Evolutionary conservation across 78 protist genomes (phyloP).

Genomic region (Thecamonas trahens): DNA sequence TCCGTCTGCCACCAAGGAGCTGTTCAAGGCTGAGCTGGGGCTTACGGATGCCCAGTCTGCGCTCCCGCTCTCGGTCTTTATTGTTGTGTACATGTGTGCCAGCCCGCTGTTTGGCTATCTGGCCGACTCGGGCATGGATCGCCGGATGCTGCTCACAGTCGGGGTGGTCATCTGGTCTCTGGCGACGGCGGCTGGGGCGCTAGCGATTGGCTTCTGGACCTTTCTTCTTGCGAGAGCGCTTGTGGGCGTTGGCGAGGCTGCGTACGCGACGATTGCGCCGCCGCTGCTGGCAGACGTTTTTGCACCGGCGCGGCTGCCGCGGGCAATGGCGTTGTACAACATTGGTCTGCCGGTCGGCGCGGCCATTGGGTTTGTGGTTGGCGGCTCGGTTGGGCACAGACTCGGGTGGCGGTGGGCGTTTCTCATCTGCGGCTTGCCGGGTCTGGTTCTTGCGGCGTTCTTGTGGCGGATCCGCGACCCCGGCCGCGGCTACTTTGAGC

Average conservation of each 20-base stretch:
- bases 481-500: too few species aligned
- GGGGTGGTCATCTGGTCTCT: slow-evolving; percentile 1
- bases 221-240: not conserved
- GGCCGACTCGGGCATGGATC: not conserved
- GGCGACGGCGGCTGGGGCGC: not conserved
- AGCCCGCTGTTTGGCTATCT: not conserved
- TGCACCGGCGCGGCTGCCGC: not conserved
- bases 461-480: not conserved
- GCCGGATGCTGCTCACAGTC: not conserved
- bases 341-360: slow-evolving; percentile 3
- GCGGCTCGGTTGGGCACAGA: not conserved
- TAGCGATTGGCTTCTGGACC: not conserved
- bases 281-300: not conserved
- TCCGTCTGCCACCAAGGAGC: slow-evolving; percentile 4
- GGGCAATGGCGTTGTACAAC: not conserved
- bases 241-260: slow-evolving; percentile 1
- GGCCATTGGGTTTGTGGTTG: not conserved
- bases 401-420: slow-evolving; percentile 1
- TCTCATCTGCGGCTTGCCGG: not conserved
- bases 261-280: slow-evolving; percentile 4
- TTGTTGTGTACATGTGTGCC: not conserved
- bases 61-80: not conserved
- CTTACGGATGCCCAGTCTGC: not conserved
- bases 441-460: not conserved
- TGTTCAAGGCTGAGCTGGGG: not conserved